A percentile compares a stretch with the other conserved stretches of the same genome.
Evolutionary conservation across 371 early-diverging fungal genomes (phyloP).

Genomic region (Saksenaea oblongispora): DNA sequence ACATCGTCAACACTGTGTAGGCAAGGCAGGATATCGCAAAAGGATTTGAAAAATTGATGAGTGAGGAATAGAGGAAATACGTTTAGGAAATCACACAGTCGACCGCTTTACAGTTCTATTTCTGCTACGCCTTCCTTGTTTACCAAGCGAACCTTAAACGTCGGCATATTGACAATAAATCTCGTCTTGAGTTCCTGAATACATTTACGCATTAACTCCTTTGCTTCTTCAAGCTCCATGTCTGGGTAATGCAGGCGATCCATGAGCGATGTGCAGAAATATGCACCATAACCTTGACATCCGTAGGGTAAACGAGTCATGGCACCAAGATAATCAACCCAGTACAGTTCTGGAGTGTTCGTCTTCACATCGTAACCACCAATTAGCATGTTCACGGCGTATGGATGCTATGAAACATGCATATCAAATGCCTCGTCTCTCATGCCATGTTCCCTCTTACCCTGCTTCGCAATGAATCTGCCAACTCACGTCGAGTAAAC

Average conservation of each 20-base stretch:
- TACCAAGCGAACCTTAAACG: conserved; percentile 82
- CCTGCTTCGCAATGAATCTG: conserved; percentile 84
- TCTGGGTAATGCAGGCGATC: conserved; percentile 91
- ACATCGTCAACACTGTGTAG: conserved; percentile 1
- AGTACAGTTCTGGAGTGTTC: conserved; percentile 78
- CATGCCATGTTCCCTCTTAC: conserved; percentile 44
- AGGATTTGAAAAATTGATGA: conserved; percentile 24
- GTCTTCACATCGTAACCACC: conserved; percentile 83
- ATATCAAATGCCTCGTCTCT: not conserved
- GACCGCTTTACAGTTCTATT: conserved; percentile 41
- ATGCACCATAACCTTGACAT: conserved; percentile 92
- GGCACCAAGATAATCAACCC: conserved; percentile 92
- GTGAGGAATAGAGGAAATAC: conserved; percentile 5
- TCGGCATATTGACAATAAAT: conserved; percentile 84
- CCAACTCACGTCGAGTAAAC: conserved; percentile 87
- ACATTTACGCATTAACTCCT: conserved; percentile 81
- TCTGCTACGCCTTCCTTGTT: conserved; percentile 84
- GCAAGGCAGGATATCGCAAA: conserved; percentile 27
- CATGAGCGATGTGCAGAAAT: conserved; percentile 90
- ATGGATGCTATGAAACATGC: conserved; percentile 67
- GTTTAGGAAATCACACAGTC: not conserved
- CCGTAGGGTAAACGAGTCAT: conserved; percentile 84
- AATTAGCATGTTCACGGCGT: conserved; percentile 88
- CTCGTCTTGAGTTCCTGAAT: conserved; percentile 84
- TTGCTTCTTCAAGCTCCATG: conserved; percentile 83